Evolutionary conservation across 495 filamentous ascomycete genomes (phyloP), one percentile per base, ranked within the genome.

Genomic region (Neurospora sp.): DNA sequence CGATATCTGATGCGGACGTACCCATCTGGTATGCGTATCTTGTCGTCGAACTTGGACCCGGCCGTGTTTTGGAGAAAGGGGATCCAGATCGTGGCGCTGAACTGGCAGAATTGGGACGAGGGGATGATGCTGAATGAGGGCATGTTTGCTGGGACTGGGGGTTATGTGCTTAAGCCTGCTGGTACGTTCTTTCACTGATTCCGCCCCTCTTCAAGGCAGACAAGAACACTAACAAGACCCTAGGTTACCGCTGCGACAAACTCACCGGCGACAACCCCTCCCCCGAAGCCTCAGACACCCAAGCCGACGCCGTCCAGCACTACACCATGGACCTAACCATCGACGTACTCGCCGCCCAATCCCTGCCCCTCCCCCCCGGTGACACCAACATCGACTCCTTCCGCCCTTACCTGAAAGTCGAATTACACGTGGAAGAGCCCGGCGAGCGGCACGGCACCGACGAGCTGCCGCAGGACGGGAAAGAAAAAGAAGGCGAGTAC

Each of bases 101-200:
- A 98, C 81, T 98, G 95, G 94, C 95, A 98, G 77, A 91, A 90
- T 71, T 89, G 90, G 78, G 95, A 98, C 78, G 90, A 91, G 72
- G 94, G 93, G 15, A 96, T 93, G 92, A 98, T 98, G 95, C 87
- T 97, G 1, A 97, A 97, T 78, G 89, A 94, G 77, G 95, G 89
- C 72, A 95, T 98, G 93, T 98, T 98, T 79, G 86, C 87, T 5
- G 91, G 90, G 13, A 91, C 91, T 2, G 85, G 84, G 5, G 95
- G 95, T 21, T 98, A 93, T 85, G 90, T 96, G 1, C 85, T 96
- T 2, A 98, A 98, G 77, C 94, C 95, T 0, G 79, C 85, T 36
- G 91, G 90, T 83, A 76, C 11, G 62, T 43, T 4, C 39, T 1
- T 10, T 7, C 28, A 3, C 17, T 17, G 5, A 21, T 31, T 71